Evolutionary conservation across 148 eudicot genomes (phyloP).

Genomic region (Dysphania ambrosioides): DNA sequence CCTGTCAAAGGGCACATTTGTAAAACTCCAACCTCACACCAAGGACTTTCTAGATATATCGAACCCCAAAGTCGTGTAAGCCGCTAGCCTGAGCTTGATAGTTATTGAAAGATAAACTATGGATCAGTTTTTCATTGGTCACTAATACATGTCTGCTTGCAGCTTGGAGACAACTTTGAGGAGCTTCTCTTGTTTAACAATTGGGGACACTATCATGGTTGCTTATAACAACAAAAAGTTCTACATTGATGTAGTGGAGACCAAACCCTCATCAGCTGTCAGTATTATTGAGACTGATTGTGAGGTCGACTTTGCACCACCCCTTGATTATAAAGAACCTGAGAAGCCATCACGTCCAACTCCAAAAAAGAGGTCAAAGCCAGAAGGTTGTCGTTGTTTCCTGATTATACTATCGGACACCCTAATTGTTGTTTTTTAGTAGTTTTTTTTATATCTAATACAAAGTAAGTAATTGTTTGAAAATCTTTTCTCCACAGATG

Average conservation of each 20-base stretch:
- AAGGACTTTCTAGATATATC: constrained; percentile 36
- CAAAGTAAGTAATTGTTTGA: not conserved
- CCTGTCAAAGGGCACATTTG: constrained; percentile 34
- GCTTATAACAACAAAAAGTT: constrained; percentile 35
- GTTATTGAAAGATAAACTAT: not conserved
- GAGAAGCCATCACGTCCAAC: constrained; percentile 25
- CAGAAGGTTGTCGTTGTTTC: constrained; percentile 25
- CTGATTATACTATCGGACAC: not conserved
- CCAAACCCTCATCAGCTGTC: constrained; percentile 38
- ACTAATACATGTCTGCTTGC: constrained; percentile 8
- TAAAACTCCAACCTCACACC: constrained; percentile 39
- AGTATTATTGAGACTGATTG: constrained; percentile 41
- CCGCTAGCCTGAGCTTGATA: not conserved
- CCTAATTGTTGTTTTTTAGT: not conserved
- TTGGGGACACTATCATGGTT: constrained; percentile 39
- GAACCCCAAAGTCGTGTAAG: constrained; percentile 41
- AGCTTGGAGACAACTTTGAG: constrained; percentile 40
- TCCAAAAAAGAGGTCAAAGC: constrained; percentile 26
- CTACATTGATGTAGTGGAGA: constrained; percentile 32
- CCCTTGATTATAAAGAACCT: constrained; percentile 38
- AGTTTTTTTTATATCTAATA: not conserved
- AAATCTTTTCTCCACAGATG: constrained; percentile 13
- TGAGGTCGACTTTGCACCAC: constrained; percentile 40
- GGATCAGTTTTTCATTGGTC: not conserved
- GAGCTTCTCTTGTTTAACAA: constrained; percentile 37